Evolutionary conservation across 2,329 filamentous ascomycete species (phyloP).

Genomic region (Aspergillus ibericus): DNA sequence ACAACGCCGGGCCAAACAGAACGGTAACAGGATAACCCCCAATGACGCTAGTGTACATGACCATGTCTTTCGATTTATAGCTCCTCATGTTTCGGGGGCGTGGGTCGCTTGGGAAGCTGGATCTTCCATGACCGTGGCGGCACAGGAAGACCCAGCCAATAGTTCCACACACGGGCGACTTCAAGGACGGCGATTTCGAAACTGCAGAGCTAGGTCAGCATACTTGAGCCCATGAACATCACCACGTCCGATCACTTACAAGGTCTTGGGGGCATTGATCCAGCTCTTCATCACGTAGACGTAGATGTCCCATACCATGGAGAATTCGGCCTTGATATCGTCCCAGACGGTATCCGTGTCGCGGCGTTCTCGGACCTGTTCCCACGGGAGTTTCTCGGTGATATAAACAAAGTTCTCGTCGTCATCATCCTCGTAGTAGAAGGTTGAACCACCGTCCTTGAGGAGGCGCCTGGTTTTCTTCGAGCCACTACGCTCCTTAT

Average conservation of each 20-base stretch:
- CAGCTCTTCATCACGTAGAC: constrained; percentile 70
- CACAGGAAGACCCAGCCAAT: constrained; percentile 63
- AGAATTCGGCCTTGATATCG: constrained; percentile 63
- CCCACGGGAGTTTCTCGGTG: constrained; percentile 35
- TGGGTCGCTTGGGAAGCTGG: constrained; percentile 38
- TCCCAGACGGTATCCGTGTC: constrained; percentile 54
- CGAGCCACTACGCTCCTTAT: constrained; percentile 21
- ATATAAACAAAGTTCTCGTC: constrained; percentile 40
- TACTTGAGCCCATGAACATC: neutral
- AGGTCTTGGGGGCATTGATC: constrained; percentile 63
- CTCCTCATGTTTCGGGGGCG: constrained; percentile 37
- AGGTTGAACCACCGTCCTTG: constrained; percentile 35
- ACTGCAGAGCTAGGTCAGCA: constrained; percentile 32
- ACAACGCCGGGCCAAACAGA: neutral
- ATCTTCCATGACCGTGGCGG: constrained; percentile 58
- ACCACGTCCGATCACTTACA: constrained; percentile 59
- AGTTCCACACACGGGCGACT: constrained; percentile 57
- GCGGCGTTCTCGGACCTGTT: constrained; percentile 24
- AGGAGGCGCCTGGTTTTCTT: constrained; percentile 21
- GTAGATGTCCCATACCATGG: constrained; percentile 61
- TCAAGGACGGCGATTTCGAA: constrained; percentile 57
- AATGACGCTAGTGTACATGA: constrained; percentile 1
- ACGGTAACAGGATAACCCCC: constrained; percentile 1
- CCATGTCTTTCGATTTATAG: constrained; percentile 29
- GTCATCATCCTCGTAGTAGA: constrained; percentile 43